Percentiles rank a stretch among this genome's conserved stretches.
Evolutionary conservation across 148 eudicot species (phyloP).

Genomic region (Rhododendron henanense): DNA sequence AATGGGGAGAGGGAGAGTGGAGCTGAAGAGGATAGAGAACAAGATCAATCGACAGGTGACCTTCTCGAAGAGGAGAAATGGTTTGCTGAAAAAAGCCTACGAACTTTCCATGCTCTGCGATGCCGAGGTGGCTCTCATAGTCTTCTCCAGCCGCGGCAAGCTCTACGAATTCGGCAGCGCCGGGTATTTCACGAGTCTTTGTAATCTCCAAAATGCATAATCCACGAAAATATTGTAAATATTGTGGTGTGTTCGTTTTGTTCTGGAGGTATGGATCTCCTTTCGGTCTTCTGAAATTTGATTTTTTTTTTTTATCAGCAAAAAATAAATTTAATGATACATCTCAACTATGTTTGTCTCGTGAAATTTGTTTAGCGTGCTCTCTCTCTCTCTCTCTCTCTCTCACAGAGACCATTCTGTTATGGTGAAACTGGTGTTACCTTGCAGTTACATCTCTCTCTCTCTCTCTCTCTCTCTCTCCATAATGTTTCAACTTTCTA

Average conservation of each 20-base stretch:
- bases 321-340: too few relatives aligned
- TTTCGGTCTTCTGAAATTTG: background rate
- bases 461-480: background rate
- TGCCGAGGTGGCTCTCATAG: too few relatives aligned
- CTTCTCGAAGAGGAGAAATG: conserved; percentile 59
- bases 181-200: conserved; percentile 19
- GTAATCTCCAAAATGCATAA: too few relatives aligned
- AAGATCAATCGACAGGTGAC: conserved; percentile 68
- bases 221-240: background rate
- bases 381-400: background rate
- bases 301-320: background rate
- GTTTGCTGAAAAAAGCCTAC: conserved; percentile 55
- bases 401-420: too few relatives aligned
- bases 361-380: background rate
- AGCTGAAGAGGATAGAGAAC: conserved; percentile 70
- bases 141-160: conserved; percentile 60
- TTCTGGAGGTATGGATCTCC: background rate
- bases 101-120: conserved; percentile 60
- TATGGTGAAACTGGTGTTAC: too few relatives aligned
- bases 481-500: too few relatives aligned
- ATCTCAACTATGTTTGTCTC: too few relatives aligned
- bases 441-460: background rate
- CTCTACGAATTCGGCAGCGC: conserved; percentile 51
- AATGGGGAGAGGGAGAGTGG: conserved; percentile 76
- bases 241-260: too few relatives aligned